A percentile compares a stretch with the other conserved stretches of the same genome.
These are phyloP conservation scores for Suaeda aralocaspica DNA, from an alignment of 148 eudicot genomes.

Conservation along the genomic window DNA sequence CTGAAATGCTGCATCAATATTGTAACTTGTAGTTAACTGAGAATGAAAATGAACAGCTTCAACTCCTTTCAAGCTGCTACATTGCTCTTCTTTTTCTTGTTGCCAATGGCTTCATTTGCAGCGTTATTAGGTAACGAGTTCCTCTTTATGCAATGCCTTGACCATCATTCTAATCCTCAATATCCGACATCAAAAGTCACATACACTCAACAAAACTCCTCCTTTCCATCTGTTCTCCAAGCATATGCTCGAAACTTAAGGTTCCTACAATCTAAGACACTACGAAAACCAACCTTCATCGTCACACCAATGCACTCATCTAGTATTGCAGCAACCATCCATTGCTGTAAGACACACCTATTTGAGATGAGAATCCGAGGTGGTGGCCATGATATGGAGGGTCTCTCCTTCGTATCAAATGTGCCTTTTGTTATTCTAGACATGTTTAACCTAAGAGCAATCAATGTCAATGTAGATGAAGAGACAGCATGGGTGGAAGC, in stretches of 20 bases:
- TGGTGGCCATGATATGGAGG: neutral
- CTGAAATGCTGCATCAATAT: neutral
- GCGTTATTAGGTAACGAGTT: neutral
- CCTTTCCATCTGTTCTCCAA: conserved; percentile 10
- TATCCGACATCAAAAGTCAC: conserved; percentile 16
- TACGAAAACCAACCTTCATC: conserved; percentile 15
- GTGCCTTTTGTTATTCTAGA: neutral
- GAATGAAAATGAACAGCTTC: conserved; percentile 16
- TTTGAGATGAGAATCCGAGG: conserved; percentile 3
- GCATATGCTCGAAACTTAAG: conserved; percentile 13
- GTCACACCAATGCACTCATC: conserved; percentile 17
- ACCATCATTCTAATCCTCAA: conserved; percentile 2
- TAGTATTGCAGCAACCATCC: conserved; percentile 9
- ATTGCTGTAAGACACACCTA: conserved; percentile 7
- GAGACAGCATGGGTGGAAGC: conserved; percentile 7
- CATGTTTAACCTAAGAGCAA: conserved; percentile 1
- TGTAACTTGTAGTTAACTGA: neutral
- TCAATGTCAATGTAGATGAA: neutral
- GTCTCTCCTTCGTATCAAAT: neutral
- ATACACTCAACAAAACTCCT: conserved; percentile 18
- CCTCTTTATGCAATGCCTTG: conserved; percentile 12
- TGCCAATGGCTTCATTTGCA: neutral
- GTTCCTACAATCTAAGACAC: conserved; percentile 5
- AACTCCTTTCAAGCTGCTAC: conserved; percentile 1
- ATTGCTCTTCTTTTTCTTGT: neutral